A percentile compares a stretch with the other conserved stretches of the same genome.
These are phyloP conservation scores for Acanthamoeba castellanii DNA, from an alignment of 208 protist genomes.

Conservation along the genomic window DNA sequence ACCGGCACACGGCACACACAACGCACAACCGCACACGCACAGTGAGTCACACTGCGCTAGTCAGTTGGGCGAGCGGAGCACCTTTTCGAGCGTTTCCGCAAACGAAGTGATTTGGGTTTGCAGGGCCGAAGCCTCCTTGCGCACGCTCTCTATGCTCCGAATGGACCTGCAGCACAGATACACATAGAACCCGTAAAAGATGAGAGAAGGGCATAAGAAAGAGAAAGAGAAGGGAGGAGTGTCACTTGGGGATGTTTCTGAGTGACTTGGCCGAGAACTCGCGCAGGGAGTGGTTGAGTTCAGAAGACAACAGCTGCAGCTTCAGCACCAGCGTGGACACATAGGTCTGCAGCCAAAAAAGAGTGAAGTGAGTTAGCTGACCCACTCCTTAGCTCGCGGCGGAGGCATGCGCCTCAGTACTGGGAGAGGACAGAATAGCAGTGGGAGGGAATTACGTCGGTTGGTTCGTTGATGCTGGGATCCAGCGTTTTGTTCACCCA, in stretches of 20 bases:
- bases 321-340: constrained; percentile 54
- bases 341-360: not conserved
- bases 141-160: constrained; percentile 46
- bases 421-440: not conserved
- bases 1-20: not conserved
- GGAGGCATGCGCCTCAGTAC: not conserved
- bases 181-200: not conserved
- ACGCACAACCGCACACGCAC: not conserved
- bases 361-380: no score
- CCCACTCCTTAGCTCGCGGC: no score
- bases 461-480: not conserved
- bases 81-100: not conserved
- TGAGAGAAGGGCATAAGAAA: not conserved
- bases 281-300: constrained; percentile 59
- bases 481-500: constrained; percentile 43
- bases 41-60: not conserved
- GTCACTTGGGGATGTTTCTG: constrained; percentile 19
- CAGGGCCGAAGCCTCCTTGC: constrained; percentile 4
- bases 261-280: constrained; percentile 48
- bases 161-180: not conserved
- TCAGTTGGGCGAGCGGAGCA: not conserved
- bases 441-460: not conserved
- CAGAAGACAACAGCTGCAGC: constrained; percentile 64
- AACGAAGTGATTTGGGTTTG: constrained; percentile 1
- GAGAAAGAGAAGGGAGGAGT: not conserved